Conservation (phyloP, 2,329 filamentous ascomycete species). For the Raffaelea deltoideospora region DNA sequence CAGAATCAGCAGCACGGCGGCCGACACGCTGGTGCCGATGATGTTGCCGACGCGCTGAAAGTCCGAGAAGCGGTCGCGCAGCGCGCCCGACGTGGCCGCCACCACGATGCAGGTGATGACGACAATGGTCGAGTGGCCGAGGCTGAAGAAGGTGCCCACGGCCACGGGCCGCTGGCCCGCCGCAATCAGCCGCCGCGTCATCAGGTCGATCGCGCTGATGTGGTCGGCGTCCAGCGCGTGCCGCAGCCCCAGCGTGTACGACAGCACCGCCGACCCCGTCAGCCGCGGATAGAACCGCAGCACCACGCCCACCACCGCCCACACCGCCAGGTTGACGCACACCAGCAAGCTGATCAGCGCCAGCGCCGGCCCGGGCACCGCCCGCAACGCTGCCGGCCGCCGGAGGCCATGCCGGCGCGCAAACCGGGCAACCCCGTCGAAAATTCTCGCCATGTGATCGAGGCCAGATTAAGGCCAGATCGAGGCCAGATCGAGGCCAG, state of each 20-base stretch:
- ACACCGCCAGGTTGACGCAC: slow-evolving; percentile 35
- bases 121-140: slow-evolving; percentile 89
- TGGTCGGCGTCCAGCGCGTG: slow-evolving; percentile 98
- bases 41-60: slow-evolving; percentile 76
- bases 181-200: slow-evolving; percentile 79
- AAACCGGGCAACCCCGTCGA: no score
- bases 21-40: slow-evolving; percentile 76
- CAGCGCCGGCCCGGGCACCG: slow-evolving; percentile 19
- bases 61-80: slow-evolving; percentile 64
- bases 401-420: no score
- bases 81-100: slow-evolving; percentile 73
- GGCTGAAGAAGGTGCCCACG: slow-evolving; percentile 85
- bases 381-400: slow-evolving; percentile 14
- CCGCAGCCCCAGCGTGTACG: slow-evolving; percentile 77
- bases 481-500: no score
- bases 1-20: slow-evolving; percentile 66
- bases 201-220: slow-evolving; percentile 73
- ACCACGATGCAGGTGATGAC: slow-evolving; percentile 82
- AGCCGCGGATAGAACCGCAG: slow-evolving; percentile 42
- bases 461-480: no score
- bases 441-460: no score
- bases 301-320: slow-evolving; percentile 37
- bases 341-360: slow-evolving; percentile 36
- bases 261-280: slow-evolving; percentile 65
- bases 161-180: slow-evolving; percentile 75